phyloP scores from a whole-genome alignment of 2,329 filamentous ascomycete species.

The Fusarium agapanthi region DNA sequence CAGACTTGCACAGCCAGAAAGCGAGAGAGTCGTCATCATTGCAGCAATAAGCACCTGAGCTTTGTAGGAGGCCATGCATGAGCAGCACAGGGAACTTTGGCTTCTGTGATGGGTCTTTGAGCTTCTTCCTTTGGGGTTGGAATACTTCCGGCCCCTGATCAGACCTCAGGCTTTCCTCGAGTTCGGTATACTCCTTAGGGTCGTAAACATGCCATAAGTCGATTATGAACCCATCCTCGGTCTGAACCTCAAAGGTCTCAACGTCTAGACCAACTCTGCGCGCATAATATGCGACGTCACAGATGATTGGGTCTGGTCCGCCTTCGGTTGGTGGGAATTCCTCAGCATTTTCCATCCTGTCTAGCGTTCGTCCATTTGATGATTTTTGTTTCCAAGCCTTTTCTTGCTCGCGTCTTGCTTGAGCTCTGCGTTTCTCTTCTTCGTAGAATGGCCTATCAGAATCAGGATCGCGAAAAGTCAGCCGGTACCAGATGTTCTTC shows the following conservation, averaged over 20 bases:
- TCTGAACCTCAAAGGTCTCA: slow-evolving; percentile 85
- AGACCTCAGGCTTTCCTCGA: slow-evolving; percentile 59
- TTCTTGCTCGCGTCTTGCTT: slow-evolving; percentile 65
- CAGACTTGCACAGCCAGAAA: slow-evolving; percentile 90
- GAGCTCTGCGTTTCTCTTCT: slow-evolving; percentile 72
- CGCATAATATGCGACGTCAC: slow-evolving; percentile 87
- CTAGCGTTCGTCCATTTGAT: slow-evolving; percentile 49
- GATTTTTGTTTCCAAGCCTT: slow-evolving; percentile 67
- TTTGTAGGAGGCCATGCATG: slow-evolving; percentile 89
- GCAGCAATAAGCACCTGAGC: slow-evolving; percentile 85
- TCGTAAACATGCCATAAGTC: slow-evolving; percentile 91
- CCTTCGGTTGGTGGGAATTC: slow-evolving; percentile 81
- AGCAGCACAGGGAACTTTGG: slow-evolving; percentile 83
- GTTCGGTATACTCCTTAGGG: slow-evolving; percentile 73
- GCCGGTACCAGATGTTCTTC: slow-evolving; percentile 58
- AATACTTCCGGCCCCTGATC: slow-evolving; percentile 70
- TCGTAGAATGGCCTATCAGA: slow-evolving; percentile 72
- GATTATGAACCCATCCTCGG: slow-evolving; percentile 92
- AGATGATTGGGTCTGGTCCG: slow-evolving; percentile 79
- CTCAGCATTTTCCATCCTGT: slow-evolving; percentile 55
- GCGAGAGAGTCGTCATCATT: slow-evolving; percentile 91
- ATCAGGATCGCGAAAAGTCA: slow-evolving; percentile 69
- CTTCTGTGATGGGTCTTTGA: slow-evolving; percentile 51
- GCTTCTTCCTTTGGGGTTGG: slow-evolving; percentile 49
- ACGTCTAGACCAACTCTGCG: slow-evolving; percentile 86